Base-by-base conservation (phyloP, 768 basidiomycete species). In the Harrya chromipes region DNA sequence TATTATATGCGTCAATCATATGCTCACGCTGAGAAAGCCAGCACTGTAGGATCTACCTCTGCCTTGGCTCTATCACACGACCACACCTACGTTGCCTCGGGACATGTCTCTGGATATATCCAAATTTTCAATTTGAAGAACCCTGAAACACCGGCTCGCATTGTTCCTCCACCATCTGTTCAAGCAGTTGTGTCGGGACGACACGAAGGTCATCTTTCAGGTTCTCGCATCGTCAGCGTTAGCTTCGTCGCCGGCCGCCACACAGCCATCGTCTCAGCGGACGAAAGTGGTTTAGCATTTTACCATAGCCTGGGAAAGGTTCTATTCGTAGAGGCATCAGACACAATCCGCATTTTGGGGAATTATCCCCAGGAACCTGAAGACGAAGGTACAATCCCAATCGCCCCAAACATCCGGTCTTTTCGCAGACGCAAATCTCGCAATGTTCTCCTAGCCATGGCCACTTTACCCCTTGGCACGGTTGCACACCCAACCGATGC, bases 241-340 rank as follows among this genome's bases (percentile, higher is more conserved):
- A 85, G 82, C 24, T 99, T 99, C 62, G 81, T 98, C 8, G 93
- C 90, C 12, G 86, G 85, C 17, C 79, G 95, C 35, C 95, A 97
- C 59, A 98, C 97, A 2, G 94, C 92, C 5, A 79, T 98, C 43
- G 82, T 97, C 35, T 86, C 87, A 4, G 89, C 91, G 3, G 97
- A 98, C 64, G 90, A 95, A 50, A 72, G 78, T 56, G 97, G 97
- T 1, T 77, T 97, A 9, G 90, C 93, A 0, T 99, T 99, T 69
- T 97, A 91, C 64, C 94, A 97, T 69, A 90, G 87, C 47, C 73
- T 99, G 4, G 93, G 97, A 23, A 94, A 91, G 66, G 85, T 98
- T 11, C 75, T 98, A 13, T 97, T 97, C 56, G 86, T 99, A 6
- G 94, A 97, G 40, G 94, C 94, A 12, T 84, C 90, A 14, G 97